Evolutionary conservation across 257 asterid genomes (phyloP).

Genomic region (Solanum sparsipilum): DNA sequence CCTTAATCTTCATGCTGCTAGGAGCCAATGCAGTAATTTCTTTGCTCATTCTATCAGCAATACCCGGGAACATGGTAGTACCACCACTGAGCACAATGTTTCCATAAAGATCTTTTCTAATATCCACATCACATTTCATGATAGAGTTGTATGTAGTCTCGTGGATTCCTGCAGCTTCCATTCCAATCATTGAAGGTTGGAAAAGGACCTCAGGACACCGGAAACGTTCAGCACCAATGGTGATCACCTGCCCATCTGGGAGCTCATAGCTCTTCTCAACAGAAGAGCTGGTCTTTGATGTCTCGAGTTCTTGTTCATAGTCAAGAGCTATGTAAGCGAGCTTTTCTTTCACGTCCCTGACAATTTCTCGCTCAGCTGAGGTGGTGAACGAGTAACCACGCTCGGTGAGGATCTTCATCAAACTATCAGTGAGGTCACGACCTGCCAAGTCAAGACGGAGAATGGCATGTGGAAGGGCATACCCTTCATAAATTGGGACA

Average conservation of each 20-base stretch:
- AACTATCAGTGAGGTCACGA: conserved; percentile 31
- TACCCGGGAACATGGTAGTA: conserved; percentile 33
- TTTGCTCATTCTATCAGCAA: conserved; percentile 35
- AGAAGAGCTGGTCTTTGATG: conserved; percentile 28
- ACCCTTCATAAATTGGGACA: conserved; percentile 39
- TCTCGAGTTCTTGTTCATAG: conserved; percentile 29
- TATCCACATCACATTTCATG: conserved; percentile 40
- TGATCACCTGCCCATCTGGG: conserved; percentile 40
- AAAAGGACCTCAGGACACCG: conserved; percentile 41
- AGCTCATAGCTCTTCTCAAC: conserved; percentile 34
- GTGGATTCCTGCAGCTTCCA: conserved; percentile 40
- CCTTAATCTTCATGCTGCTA: conserved; percentile 43
- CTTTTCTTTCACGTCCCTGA: conserved; percentile 36
- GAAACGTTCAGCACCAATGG: conserved; percentile 35
- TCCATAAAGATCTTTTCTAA: conserved; percentile 35
- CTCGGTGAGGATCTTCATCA: conserved; percentile 31
- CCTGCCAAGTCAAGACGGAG: conserved; percentile 40
- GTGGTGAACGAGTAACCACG: conserved; percentile 37
- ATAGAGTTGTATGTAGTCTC: conserved; percentile 38
- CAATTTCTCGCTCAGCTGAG: conserved; percentile 37
- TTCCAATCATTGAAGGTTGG: conserved; percentile 37
- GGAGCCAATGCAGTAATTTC: conserved; percentile 39
- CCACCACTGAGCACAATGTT: conserved; percentile 42
- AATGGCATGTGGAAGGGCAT: conserved; percentile 35
- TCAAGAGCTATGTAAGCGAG: conserved; percentile 34